Percentiles rank a stretch among this genome's conserved stretches.
phyloP scores from a whole-genome alignment of 2,329 filamentous ascomycete species.

The Phyllosticta paracitricarpa region DNA sequence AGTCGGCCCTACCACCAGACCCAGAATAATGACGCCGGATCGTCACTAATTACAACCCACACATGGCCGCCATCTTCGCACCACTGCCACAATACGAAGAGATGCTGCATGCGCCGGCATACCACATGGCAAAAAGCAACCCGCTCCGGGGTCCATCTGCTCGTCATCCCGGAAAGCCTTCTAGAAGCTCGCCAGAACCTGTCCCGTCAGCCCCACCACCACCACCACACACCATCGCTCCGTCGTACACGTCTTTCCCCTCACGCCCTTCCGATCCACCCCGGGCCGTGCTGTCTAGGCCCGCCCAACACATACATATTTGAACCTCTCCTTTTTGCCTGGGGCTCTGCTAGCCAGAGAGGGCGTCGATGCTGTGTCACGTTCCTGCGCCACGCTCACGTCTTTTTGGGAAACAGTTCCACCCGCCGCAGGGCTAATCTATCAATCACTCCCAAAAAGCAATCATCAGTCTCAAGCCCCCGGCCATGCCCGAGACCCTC shows the following conservation, averaged over 20 bases:
- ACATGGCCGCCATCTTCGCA: background rate
- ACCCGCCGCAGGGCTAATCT: background rate
- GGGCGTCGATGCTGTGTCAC: background rate
- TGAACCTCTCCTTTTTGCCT: background rate
- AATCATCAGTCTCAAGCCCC: background rate
- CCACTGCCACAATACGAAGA: background rate
- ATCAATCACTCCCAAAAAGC: background rate
- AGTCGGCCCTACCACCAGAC: background rate
- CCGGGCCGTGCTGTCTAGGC: background rate
- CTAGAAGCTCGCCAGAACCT: background rate
- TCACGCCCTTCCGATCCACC: background rate
- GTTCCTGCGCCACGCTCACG: background rate
- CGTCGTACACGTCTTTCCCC: background rate
- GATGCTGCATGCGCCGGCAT: background rate
- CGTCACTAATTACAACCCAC: background rate
- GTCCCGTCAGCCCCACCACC: background rate
- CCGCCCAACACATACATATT: background rate
- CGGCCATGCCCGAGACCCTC: background rate
- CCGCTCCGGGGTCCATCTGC: background rate
- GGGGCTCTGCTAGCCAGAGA: background rate
- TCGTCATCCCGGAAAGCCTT: background rate
- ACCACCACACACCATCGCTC: background rate
- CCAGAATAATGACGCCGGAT: background rate
- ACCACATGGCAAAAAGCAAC: background rate
- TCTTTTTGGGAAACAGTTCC: background rate